These are phyloP conservation scores for Aciculoconidium aculeatum DNA, from an alignment of 805 yeast genomes.

Conservation along the genomic window DNA sequence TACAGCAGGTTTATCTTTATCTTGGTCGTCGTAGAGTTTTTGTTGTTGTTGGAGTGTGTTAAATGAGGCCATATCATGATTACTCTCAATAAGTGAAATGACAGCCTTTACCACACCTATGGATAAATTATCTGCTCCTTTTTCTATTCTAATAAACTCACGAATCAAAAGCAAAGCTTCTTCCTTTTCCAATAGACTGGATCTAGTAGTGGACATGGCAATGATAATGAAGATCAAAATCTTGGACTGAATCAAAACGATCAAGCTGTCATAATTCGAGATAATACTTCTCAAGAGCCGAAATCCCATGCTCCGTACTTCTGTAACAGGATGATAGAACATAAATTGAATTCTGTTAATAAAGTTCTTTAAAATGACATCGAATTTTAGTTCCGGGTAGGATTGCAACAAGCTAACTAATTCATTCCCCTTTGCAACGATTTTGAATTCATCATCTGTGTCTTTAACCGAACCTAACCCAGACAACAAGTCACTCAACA, in stretches of 20 bases:
- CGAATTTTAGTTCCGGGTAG: slow-evolving; percentile 57
- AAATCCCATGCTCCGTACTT: slow-evolving; percentile 70
- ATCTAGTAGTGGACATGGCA: slow-evolving; percentile 54
- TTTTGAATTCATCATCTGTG: slow-evolving; percentile 40
- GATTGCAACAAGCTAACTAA: slow-evolving; percentile 50
- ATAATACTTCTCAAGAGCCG: slow-evolving; percentile 64
- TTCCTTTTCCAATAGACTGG: slow-evolving; percentile 56
- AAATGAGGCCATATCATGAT: slow-evolving; percentile 3
- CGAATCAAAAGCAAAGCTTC: slow-evolving; percentile 74
- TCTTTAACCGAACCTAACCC: slow-evolving; percentile 46
- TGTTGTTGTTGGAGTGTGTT: slow-evolving; percentile 3
- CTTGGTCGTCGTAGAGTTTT: not conserved
- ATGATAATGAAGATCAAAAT: slow-evolving; percentile 60
- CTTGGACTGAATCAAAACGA: slow-evolving; percentile 46
- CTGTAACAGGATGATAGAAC: slow-evolving; percentile 50
- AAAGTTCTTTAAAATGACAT: slow-evolving; percentile 54
- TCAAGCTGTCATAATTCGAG: slow-evolving; percentile 47
- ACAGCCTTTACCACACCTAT: slow-evolving; percentile 64
- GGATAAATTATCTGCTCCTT: slow-evolving; percentile 48
- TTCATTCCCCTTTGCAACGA: slow-evolving; percentile 61
- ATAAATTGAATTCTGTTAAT: slow-evolving; percentile 55
- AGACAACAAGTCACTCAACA: slow-evolving; percentile 56
- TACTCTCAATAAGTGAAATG: slow-evolving; percentile 22
- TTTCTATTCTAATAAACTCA: slow-evolving; percentile 45
- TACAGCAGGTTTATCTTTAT: not conserved